phyloP scores from a whole-genome alignment of 208 protist species.

The Endotrypanum monterogeii region DNA sequence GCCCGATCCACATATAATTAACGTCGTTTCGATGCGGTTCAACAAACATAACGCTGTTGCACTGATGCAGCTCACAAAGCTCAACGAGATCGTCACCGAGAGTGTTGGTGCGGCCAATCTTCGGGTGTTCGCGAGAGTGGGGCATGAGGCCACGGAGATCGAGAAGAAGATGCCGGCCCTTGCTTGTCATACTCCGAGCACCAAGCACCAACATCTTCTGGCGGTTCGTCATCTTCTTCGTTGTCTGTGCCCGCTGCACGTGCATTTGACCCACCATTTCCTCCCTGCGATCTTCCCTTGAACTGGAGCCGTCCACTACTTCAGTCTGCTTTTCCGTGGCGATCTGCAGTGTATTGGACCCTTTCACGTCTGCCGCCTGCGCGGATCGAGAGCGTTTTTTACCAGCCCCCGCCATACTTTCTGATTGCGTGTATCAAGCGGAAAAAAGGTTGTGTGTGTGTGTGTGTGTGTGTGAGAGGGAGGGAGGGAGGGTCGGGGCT shows the following conservation, averaged over 20 bases:
- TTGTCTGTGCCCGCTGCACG: constrained; percentile 53
- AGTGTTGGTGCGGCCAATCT: constrained; percentile 80
- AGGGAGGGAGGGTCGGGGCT: neutral
- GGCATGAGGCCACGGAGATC: constrained; percentile 95
- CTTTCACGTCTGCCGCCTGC: constrained; percentile 8
- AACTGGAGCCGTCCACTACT: constrained; percentile 19
- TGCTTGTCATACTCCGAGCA: constrained; percentile 88
- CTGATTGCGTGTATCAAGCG: neutral
- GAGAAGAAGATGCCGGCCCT: constrained; percentile 93
- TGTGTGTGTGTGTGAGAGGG: neutral
- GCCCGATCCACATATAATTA: constrained; percentile 94
- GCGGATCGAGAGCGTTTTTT: constrained; percentile 36
- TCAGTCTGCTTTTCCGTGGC: constrained; percentile 1
- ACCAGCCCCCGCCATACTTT: neutral
- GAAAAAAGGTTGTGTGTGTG: neutral
- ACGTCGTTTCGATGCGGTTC: constrained; percentile 91
- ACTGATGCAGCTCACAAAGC: constrained; percentile 92
- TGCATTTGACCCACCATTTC: constrained; percentile 65
- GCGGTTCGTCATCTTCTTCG: constrained; percentile 91
- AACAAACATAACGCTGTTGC: constrained; percentile 94
- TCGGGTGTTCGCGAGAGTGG: constrained; percentile 93
- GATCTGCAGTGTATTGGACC: neutral
- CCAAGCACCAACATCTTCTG: constrained; percentile 94
- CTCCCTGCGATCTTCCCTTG: constrained; percentile 30
- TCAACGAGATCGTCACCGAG: constrained; percentile 83